Evolutionary conservation across 495 filamentous ascomycete genomes (phyloP), one percentile per base, ranked within the genome.

Genomic region (Platismatia glauca): DNA sequence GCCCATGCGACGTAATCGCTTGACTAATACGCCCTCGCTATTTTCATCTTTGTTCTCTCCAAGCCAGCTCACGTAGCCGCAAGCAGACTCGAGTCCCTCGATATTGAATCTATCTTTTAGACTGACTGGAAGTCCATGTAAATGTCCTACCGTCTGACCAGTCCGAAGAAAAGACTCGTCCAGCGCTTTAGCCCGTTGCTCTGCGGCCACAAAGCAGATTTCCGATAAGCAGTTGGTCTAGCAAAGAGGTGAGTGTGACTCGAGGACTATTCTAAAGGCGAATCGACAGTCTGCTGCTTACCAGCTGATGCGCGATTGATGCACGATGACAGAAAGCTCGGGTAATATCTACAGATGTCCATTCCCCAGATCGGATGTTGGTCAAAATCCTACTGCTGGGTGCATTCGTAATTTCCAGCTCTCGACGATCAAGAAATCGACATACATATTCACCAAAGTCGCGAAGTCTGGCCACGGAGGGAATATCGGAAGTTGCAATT

Each of bases 281-380:
- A 34, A 33, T 35, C 41, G 66, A 29, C 3, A 48, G 29, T 33
- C 9, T 9, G 7, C 15, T 9, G 59, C 62, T 50, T 39, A 76
- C 74, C 37, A 81, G 66, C 61, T 77, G 76, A 33, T 78, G 75
- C 15, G 79, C 76, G 27, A 79, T 55, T 1, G 68, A 75, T 11
- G 78, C 78, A 3, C 75, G 65, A n/a, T 73, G 69, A n/a, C 77
- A 72, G 56, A 78, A 81, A 7, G 79, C 77, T 13, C 66, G 69
- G 15, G 74, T 73, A 7, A 81, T 77, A 20, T 71, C 70, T 0
- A 74, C 65, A 15, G 72, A 65, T 16, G 67, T 73, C 18, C 74
- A 66, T 12, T 71, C 35, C 1, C 70, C 67, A 27, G 13, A 65
- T 11, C 72, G 71, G 12, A 81, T 61, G 57, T 72, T 66, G 0